phyloP scores from a whole-genome alignment of 768 basidiomycete genomes.

The Cystofilobasidium macerans region DNA sequence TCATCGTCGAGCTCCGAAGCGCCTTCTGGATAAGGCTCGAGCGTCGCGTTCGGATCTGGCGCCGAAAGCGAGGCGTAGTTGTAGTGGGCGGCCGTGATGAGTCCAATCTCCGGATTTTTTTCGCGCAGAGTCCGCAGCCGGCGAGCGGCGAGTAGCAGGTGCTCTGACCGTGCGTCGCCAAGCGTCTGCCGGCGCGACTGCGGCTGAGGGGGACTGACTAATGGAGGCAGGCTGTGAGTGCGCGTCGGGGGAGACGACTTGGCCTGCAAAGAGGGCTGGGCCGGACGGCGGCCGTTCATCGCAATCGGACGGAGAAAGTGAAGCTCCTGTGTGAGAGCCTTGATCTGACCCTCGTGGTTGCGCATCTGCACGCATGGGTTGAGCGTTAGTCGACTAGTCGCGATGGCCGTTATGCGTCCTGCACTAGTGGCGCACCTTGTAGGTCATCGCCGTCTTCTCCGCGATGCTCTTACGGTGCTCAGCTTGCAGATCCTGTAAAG shows the following conservation, averaged over 20 bases:
- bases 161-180: slow-evolving; percentile 21
- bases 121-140: slow-evolving; percentile 23
- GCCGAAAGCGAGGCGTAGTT: not conserved
- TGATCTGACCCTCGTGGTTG: slow-evolving; percentile 10
- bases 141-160: slow-evolving; percentile 23
- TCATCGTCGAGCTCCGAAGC: slow-evolving; percentile 2
- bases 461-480: slow-evolving; percentile 20
- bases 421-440: slow-evolving; percentile 8
- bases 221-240: not conserved
- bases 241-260: not conserved
- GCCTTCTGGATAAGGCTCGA: not conserved
- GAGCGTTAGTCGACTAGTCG: no score
- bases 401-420: no score
- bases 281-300: slow-evolving; percentile 7
- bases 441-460: slow-evolving; percentile 12
- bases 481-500: slow-evolving; percentile 15
- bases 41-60: not conserved
- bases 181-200: slow-evolving; percentile 17
- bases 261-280: not conserved
- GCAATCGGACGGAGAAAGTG: slow-evolving; percentile 19
- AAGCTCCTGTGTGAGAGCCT: slow-evolving; percentile 23
- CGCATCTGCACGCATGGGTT: slow-evolving; percentile 6
- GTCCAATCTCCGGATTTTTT: slow-evolving; percentile 16
- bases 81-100: slow-evolving; percentile 17
- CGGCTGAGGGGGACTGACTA: slow-evolving; percentile 3